phyloP scores from a whole-genome alignment of 2,329 filamentous ascomycete species.

The Aspergillus hortae region DNA sequence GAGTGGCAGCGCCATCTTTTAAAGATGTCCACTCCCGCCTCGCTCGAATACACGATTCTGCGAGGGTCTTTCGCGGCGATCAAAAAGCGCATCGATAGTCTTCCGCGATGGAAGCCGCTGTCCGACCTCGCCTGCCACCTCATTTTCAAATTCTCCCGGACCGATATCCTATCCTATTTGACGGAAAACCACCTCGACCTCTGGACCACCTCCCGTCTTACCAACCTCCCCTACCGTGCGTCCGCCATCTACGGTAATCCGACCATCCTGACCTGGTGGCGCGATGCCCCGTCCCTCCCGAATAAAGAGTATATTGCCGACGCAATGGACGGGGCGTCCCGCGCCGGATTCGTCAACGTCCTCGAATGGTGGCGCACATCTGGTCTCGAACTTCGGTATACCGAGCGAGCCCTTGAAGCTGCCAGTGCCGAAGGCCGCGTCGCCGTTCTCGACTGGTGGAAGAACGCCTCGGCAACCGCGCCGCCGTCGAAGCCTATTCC shows the following conservation, averaged over 20 bases:
- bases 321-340: constrained; percentile 81
- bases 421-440: constrained; percentile 81
- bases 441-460: constrained; percentile 92
- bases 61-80: constrained; percentile 67
- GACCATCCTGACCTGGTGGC: constrained; percentile 89
- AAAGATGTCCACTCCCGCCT: constrained; percentile 64
- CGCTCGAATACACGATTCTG: constrained; percentile 81
- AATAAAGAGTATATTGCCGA: constrained; percentile 84
- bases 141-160: constrained; percentile 86
- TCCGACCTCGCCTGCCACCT: constrained; percentile 80
- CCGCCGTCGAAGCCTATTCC: constrained; percentile 50
- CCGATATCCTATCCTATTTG: constrained; percentile 70
- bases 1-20: constrained; percentile 67
- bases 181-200: constrained; percentile 66
- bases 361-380: constrained; percentile 90
- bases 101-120: constrained; percentile 68
- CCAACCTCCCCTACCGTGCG: constrained; percentile 81
- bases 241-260: constrained; percentile 80
- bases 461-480: constrained; percentile 61
- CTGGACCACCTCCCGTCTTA: constrained; percentile 77
- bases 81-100: constrained; percentile 66
- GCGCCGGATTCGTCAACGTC: constrained; percentile 77
- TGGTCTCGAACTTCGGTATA: constrained; percentile 76
- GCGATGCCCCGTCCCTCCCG: constrained; percentile 73
- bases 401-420: constrained; percentile 80